Evolutionary conservation across 192 early-diverging fungal genomes (phyloP).

Genomic region (Podila clonocystis): DNA sequence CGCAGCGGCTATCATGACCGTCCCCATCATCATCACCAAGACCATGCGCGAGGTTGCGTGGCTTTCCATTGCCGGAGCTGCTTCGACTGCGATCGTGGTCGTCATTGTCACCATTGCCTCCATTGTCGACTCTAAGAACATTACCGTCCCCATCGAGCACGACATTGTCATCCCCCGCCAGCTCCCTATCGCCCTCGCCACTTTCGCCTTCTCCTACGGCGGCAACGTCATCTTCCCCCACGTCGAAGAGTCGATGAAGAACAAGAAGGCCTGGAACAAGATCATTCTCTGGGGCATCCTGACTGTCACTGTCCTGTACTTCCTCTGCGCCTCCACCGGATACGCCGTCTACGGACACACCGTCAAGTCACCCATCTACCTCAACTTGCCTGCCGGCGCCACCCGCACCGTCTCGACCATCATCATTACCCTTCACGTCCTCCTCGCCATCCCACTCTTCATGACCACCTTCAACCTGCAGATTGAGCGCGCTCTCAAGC

Average conservation of each 20-base stretch:
- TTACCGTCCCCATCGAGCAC: slow-evolving; percentile 29
- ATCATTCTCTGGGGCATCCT: slow-evolving; percentile 61
- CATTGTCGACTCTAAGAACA: slow-evolving; percentile 55
- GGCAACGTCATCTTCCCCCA: slow-evolving; percentile 82
- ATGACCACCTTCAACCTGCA: slow-evolving; percentile 71
- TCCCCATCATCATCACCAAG: slow-evolving; percentile 73
- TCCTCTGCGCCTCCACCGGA: slow-evolving; percentile 66
- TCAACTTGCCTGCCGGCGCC: slow-evolving; percentile 66
- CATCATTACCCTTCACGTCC: slow-evolving; percentile 75
- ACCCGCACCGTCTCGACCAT: slow-evolving; percentile 62
- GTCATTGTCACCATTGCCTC: slow-evolving; percentile 64
- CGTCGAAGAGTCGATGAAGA: slow-evolving; percentile 74
- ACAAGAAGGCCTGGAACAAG: slow-evolving; percentile 66
- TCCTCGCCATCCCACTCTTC: slow-evolving; percentile 73
- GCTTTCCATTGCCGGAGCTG: slow-evolving; percentile 67
- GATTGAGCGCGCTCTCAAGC: slow-evolving; percentile 63
- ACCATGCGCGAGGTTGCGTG: slow-evolving; percentile 76
- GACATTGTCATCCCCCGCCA: slow-evolving; percentile 57
- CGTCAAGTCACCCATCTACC: slow-evolving; percentile 69
- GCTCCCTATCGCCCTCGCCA: slow-evolving; percentile 71
- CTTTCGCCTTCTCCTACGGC: slow-evolving; percentile 74
- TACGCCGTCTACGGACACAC: slow-evolving; percentile 71
- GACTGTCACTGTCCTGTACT: slow-evolving; percentile 70
- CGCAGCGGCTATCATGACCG: slow-evolving; percentile 59
- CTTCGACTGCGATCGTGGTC: slow-evolving; percentile 71